These are phyloP conservation scores for Achaetomium macrosporum DNA, from an alignment of 2,329 filamentous ascomycete genomes.

Conservation along the genomic window DNA sequence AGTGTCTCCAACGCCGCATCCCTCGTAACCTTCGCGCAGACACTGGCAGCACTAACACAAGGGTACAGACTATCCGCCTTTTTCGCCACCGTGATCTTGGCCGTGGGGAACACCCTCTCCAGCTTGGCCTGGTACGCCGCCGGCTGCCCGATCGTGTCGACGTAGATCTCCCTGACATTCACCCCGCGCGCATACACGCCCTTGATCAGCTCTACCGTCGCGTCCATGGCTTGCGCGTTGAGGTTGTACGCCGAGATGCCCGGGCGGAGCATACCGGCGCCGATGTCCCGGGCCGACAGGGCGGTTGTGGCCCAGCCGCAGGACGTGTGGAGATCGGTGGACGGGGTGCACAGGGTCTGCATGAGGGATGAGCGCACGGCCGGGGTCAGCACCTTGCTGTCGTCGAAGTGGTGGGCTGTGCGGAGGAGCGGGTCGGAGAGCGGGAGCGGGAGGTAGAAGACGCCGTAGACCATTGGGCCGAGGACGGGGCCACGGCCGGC, in stretches of 20 bases:
- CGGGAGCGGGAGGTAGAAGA: conserved; percentile 69
- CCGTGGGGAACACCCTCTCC: conserved; percentile 74
- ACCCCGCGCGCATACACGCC: conserved; percentile 72
- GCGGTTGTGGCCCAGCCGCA: conserved; percentile 82
- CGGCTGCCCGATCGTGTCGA: conserved; percentile 88
- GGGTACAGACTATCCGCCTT: conserved; percentile 93
- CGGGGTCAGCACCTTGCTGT: conserved; percentile 86
- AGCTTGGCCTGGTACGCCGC: conserved; percentile 78
- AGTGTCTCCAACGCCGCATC: conserved; percentile 82
- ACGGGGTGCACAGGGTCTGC: conserved; percentile 61
- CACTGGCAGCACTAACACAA: conserved; percentile 86
- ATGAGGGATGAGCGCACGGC: conserved; percentile 68
- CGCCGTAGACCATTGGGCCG: conserved; percentile 68
- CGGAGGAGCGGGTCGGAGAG: conserved; percentile 69
- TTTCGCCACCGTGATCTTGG: conserved; percentile 70
- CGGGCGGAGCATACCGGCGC: conserved; percentile 67
- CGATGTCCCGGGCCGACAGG: conserved; percentile 80
- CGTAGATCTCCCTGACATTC: conserved; percentile 82
- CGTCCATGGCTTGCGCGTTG: conserved; percentile 92
- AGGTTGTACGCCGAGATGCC: conserved; percentile 68
- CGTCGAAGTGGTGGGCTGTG: conserved; percentile 78
- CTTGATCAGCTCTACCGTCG: conserved; percentile 75
- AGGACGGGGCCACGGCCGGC: conserved; percentile 92
- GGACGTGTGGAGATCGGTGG: conserved; percentile 39
- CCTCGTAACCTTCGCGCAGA: conserved; percentile 92